Evolutionary conservation across 257 asterid species (phyloP).

Genomic region (Nicotiana sylvestris): DNA sequence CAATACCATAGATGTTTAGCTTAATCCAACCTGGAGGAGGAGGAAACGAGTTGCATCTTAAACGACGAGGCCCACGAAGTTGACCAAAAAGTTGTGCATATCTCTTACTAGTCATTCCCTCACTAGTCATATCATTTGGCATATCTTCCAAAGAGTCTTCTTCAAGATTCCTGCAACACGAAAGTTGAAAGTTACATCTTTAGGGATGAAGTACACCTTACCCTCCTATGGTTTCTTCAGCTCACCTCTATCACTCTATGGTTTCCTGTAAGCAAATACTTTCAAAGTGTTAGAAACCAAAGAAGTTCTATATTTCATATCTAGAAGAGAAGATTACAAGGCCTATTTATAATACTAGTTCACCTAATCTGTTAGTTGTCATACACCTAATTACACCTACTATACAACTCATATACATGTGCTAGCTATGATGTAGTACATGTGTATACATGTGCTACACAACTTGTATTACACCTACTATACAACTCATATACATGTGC

Average conservation of each 20-base stretch:
- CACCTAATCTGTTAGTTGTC: no score
- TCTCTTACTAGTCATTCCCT: neutral
- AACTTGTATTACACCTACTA: no score
- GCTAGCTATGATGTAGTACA: no score
- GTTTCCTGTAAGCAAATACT: neutral
- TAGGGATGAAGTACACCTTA: neutral
- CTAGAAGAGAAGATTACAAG: no score
- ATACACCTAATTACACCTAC: no score
- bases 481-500: no score
- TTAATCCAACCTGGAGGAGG: constrained; percentile 2
- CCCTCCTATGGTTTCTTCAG: neutral
- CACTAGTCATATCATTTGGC: neutral
- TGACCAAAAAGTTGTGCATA: no score
- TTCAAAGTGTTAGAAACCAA: neutral
- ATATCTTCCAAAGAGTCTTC: neutral
- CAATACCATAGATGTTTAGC: neutral
- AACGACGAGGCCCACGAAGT: neutral
- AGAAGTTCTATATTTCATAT: no score
- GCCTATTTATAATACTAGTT: no score
- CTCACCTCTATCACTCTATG: neutral
- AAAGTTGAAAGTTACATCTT: neutral
- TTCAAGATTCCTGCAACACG: neutral
- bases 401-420: no score
- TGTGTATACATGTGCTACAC: no score
- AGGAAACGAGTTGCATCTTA: neutral